Base-by-base conservation (phyloP, 352 stramenopile species). In the Phytopythium cucurbitacearum region DNA sequence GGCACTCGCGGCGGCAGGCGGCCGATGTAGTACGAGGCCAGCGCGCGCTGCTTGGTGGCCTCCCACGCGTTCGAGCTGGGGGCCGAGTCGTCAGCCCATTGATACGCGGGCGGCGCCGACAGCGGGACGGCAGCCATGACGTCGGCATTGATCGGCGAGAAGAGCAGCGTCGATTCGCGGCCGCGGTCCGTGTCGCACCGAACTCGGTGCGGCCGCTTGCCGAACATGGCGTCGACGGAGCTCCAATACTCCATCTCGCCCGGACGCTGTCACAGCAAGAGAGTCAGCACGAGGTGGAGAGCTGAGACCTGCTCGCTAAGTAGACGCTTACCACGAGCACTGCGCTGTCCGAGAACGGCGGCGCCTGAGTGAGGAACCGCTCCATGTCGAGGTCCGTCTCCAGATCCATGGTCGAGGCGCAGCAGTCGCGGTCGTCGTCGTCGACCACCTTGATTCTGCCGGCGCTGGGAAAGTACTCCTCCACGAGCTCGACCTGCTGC, bases 391-490 rank as follows among this genome's bases (percentile, higher is more conserved):
- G 48, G 37, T 54, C 48, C 12, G 48, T 46, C 28, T 54, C 48
- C 37, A 54, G 21, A 13, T 54, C 48, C 48, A 54, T 54, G 37
- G 48, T 54, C n/a, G 48, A 54, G 13, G 48, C 48, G 32, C 48
- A 54, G 16, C 48, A 54, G 37, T 54, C 48, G 38, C 40, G 34
- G 2, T 21, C 38, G 38, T 54, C 37, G 0, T 11, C 38, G 48
- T 54, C 48, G 21, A 32, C 35, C 6, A 44, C 12, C 21, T 28
- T 28, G 21, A 28, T 28, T 28, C 21, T 28, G 10, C 33, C 52
- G 7, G 7, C 57, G 1, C 46, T 37, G 11, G 57, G 39, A 57
- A 90, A 90, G 40, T 90, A 88, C 60, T 87, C 65, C 4, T 90
- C 73, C 5, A 82, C 21, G 16, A 88, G 67, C 44, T 76, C 67